Percentiles rank a stretch among this genome's conserved stretches.
Evolutionary conservation across 768 basidiomycete species (phyloP).

Genomic region (Coprinellus aureogranulatus): DNA sequence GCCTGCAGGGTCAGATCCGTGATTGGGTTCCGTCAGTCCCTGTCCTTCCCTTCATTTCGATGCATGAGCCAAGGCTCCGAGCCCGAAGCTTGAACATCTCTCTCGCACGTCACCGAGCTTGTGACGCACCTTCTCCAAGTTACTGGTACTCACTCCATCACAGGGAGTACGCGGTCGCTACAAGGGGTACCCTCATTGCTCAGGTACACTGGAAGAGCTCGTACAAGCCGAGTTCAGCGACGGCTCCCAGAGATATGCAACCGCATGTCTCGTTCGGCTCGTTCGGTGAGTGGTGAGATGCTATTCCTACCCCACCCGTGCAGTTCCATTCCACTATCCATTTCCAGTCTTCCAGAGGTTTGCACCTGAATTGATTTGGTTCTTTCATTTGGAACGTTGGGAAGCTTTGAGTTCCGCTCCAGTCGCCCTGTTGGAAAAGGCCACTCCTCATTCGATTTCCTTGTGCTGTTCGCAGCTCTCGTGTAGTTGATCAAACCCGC

Average conservation of each 20-base stretch:
- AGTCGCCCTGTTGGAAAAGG: too few species aligned
- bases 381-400: neutral
- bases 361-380: too few species aligned
- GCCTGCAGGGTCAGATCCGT: slow-evolving; percentile 95
- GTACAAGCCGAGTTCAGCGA: slow-evolving; percentile 45
- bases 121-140: neutral
- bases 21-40: slow-evolving; percentile 96
- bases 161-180: slow-evolving; percentile 65
- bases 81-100: too few species aligned
- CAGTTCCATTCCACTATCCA: neutral
- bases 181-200: slow-evolving; percentile 39
- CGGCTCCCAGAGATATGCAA: slow-evolving; percentile 44
- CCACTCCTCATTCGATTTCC: too few species aligned
- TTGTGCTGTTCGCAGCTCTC: slow-evolving; percentile 1
- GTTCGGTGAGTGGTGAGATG: slow-evolving; percentile 47
- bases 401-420: neutral
- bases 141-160: neutral
- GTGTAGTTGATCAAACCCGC: too few species aligned
- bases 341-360: neutral
- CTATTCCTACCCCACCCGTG: neutral
- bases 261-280: slow-evolving; percentile 62
- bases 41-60: too few species aligned
- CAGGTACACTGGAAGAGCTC: slow-evolving; percentile 59
- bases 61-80: too few species aligned
- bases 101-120: too few species aligned